Conservation (phyloP, 371 early-diverging fungal species). For the Chytridium lagenaria region DNA sequence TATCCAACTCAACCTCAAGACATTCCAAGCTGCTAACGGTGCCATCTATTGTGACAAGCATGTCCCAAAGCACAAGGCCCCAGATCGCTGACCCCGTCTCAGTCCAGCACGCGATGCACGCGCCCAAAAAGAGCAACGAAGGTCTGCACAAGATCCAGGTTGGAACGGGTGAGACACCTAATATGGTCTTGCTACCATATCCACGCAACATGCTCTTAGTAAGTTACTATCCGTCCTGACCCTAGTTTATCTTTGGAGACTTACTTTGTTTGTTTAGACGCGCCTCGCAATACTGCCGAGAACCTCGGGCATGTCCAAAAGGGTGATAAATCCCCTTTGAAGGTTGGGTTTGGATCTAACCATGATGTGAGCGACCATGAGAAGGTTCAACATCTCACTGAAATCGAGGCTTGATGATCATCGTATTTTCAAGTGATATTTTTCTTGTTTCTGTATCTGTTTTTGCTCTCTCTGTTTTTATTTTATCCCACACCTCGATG, state of each 20-base stretch:
- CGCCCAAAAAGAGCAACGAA: conserved; percentile 47
- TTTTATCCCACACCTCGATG: neutral
- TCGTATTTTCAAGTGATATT: neutral
- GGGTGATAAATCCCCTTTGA: neutral
- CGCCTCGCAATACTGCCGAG: neutral
- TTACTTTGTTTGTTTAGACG: neutral
- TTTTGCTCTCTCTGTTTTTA: neutral
- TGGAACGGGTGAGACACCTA: conserved; percentile 46
- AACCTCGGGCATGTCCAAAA: conserved; percentile 10
- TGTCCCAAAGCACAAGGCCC: conserved; percentile 45
- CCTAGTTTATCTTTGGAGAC: neutral
- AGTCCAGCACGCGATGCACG: conserved; percentile 35
- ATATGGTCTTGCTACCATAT: conserved; percentile 38
- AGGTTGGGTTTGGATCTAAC: conserved; percentile 10
- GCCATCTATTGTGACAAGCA: conserved; percentile 47
- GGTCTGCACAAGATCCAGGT: conserved; percentile 45
- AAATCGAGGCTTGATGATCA: neutral
- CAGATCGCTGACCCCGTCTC: conserved; percentile 37
- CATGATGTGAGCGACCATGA: neutral
- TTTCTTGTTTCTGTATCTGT: neutral
- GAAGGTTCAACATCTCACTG: neutral
- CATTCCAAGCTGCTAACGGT: conserved; percentile 36
- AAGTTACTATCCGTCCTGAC: neutral
- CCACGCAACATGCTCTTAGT: conserved; percentile 45
- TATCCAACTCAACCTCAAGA: conserved; percentile 35